phyloP scores from a whole-genome alignment of 2,329 filamentous ascomycete species.

The Bipolaris cookei region DNA sequence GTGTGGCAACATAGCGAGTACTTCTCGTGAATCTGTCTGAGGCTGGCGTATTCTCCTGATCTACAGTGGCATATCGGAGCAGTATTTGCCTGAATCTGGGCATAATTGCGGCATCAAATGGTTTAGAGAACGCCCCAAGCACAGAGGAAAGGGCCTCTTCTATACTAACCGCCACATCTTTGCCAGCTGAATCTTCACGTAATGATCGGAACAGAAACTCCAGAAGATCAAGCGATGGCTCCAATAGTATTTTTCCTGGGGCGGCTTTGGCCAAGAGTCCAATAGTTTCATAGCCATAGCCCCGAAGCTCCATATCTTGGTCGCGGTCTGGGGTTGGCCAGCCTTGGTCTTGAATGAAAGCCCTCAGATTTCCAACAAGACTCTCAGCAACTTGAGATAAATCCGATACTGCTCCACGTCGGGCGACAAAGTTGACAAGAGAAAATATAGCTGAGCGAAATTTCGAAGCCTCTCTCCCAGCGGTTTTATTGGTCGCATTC shows the following conservation, averaged over 20 bases:
- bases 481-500: conserved; percentile 49
- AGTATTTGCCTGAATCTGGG: conserved; percentile 46
- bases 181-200: conserved; percentile 75
- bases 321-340: conserved; percentile 72
- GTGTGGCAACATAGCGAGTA: conserved; percentile 79
- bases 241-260: conserved; percentile 62
- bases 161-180: conserved; percentile 80
- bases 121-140: conserved; percentile 63
- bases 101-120: conserved; percentile 51
- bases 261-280: conserved; percentile 76
- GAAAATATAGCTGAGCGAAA: conserved; percentile 82
- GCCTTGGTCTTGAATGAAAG: conserved; percentile 79
- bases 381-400: conserved; percentile 70
- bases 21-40: conserved; percentile 59
- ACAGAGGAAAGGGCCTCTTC: conserved; percentile 86
- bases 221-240: conserved; percentile 61
- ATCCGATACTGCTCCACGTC: conserved; percentile 67
- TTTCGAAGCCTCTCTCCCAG: conserved; percentile 76
- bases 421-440: conserved; percentile 85
- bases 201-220: conserved; percentile 86
- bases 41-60: conserved; percentile 23
- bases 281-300: conserved; percentile 88
- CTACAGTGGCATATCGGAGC: conserved; percentile 39
- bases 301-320: conserved; percentile 70
- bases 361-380: conserved; percentile 71